phyloP scores from a whole-genome alignment of 176 grass and related monocot species.

The Guadua angustifolia region DNA sequence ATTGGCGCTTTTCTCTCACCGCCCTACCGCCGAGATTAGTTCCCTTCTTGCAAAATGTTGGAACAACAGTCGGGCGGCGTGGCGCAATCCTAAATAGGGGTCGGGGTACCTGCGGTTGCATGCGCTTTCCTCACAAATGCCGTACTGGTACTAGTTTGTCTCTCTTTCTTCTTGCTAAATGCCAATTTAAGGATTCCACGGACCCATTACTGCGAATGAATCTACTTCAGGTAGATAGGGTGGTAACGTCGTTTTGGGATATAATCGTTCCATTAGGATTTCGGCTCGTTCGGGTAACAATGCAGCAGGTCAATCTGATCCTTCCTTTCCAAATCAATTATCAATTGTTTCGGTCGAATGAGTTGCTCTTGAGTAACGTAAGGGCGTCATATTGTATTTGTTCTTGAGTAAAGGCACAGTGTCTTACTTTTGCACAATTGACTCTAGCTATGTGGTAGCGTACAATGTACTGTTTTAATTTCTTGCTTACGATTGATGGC shows the following conservation, averaged over 20 bases:
- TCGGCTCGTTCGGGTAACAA: neutral
- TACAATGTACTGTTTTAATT: neutral
- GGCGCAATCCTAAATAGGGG: neutral
- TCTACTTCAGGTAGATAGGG: neutral
- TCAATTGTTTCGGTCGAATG: conserved; percentile 5
- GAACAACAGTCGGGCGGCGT: no score
- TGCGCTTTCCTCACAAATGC: no score
- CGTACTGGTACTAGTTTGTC: neutral
- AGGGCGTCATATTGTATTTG: neutral
- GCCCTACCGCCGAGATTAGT: conserved; percentile 2
- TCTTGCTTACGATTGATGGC: neutral
- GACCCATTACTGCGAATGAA: neutral
- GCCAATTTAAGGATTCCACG: neutral
- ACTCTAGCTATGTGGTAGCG: conserved; percentile 6
- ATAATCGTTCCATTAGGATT: neutral
- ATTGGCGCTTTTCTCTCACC: neutral
- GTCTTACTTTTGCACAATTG: conserved; percentile 28
- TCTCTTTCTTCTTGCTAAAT: neutral
- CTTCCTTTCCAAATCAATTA: neutral
- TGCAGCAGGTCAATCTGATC: neutral
- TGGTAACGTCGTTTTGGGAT: neutral
- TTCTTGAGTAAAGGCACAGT: conserved; percentile 17
- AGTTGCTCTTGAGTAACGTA: neutral
- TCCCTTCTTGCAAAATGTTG: no score
- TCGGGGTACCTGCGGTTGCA: no score